A percentile compares a stretch with the other conserved stretches of the same genome.
Evolutionary conservation across 1,139 yeast species (phyloP).

Genomic region (Debaryomyces nepalensis): DNA sequence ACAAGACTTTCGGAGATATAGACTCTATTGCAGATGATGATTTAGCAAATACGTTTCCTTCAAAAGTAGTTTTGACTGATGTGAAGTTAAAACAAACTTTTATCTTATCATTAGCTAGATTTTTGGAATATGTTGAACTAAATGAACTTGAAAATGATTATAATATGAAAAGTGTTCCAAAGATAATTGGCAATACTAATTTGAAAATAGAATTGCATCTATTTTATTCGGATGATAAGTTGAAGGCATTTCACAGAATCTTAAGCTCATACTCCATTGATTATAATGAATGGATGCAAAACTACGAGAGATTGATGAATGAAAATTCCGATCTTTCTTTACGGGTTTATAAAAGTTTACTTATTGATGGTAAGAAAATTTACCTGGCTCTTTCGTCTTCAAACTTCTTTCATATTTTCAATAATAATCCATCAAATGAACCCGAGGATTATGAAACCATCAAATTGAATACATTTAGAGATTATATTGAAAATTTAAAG

Average conservation of each 20-base stretch:
- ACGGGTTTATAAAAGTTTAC: conserved; percentile 47
- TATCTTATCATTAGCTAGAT: conserved; percentile 50
- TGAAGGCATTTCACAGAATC: conserved; percentile 39
- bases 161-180: conserved; percentile 10
- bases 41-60: conserved; percentile 54
- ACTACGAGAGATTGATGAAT: conserved; percentile 46
- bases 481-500: conserved; percentile 40
- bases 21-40: conserved; percentile 59
- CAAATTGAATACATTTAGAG: conserved; percentile 25
- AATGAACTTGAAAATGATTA: conserved; percentile 7
- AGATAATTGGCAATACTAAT: conserved; percentile 22
- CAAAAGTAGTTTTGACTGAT: conserved; percentile 50
- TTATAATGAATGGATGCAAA: conserved; percentile 56
- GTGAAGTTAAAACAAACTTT: conserved; percentile 31
- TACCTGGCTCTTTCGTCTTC: conserved; percentile 38
- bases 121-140: conserved; percentile 32
- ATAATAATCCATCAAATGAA: conserved; percentile 11
- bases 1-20: conserved; percentile 27
- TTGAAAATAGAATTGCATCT: conserved; percentile 48
- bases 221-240: conserved; percentile 56
- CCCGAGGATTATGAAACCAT: conserved; percentile 20
- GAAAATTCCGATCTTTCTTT: conserved; percentile 52
- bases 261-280: conserved; percentile 47
- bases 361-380: conserved; percentile 61
- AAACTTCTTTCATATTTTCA: conserved; percentile 15